Conservation (phyloP, 306 rosid species). For the Lathyrus oleraceus region DNA sequence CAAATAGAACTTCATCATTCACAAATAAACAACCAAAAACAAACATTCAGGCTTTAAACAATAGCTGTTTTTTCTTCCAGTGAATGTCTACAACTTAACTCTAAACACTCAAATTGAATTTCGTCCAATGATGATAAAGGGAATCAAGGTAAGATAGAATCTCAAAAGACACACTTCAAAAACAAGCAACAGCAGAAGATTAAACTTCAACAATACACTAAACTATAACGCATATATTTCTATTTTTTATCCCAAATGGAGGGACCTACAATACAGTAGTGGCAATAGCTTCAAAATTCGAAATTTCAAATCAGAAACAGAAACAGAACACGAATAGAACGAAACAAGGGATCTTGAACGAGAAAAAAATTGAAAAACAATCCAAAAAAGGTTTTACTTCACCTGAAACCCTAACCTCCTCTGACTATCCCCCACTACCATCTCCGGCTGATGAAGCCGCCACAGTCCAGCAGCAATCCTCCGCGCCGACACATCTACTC, state of each 20-base stretch:
- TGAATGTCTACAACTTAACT: too few relatives aligned
- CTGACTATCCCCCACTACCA: conserved; percentile 2
- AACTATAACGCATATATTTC: not conserved
- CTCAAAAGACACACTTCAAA: conserved; percentile 37
- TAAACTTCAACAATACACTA: conserved; percentile 11
- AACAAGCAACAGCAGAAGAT: conserved; percentile 19
- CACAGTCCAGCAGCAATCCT: conserved; percentile 89
- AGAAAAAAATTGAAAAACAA: not conserved
- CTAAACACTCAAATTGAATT: conserved; percentile 8
- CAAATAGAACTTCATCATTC: not conserved
- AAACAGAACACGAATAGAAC: not conserved
- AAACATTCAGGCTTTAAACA: not conserved
- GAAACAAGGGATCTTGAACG: conserved; percentile 30
- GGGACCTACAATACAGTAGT: conserved; percentile 14
- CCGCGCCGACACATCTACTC: conserved; percentile 59
- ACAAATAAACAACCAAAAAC: not conserved
- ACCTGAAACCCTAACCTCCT: conserved; percentile 61
- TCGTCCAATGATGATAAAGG: conserved; percentile 20
- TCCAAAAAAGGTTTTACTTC: conserved; percentile 8
- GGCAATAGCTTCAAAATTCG: conserved; percentile 35
- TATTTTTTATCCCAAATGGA: conserved; percentile 4
- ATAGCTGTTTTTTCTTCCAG: not conserved
- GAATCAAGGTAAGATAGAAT: conserved; percentile 32
- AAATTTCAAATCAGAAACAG: conserved; percentile 18
- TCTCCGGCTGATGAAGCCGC: conserved; percentile 80